Evolutionary conservation across 768 basidiomycete genomes (phyloP).

Genomic region (Termitomyces sp.): DNA sequence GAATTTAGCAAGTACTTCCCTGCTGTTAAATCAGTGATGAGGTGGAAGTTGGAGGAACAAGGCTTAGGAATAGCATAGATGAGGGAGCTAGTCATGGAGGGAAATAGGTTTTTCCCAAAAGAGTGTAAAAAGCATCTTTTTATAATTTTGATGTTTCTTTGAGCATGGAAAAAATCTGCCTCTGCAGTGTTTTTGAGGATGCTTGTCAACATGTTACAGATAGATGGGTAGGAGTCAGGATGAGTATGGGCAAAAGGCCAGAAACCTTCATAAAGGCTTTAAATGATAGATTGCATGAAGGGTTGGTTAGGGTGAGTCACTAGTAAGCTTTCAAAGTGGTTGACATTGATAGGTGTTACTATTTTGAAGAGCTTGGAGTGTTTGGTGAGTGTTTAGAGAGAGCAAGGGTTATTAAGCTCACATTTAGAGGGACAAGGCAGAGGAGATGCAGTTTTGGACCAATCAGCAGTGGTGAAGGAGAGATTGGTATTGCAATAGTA

Average conservation of each 20-base stretch:
- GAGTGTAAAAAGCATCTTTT: constrained; percentile 23
- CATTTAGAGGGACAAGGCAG: no score
- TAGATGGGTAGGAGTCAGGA: neutral
- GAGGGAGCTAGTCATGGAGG: constrained; percentile 41
- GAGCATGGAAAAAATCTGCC: constrained; percentile 1
- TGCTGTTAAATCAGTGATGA: constrained; percentile 37
- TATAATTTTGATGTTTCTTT: constrained; percentile 22
- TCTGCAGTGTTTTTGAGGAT: neutral
- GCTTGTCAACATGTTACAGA: neutral
- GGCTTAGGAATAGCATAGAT: constrained; percentile 36
- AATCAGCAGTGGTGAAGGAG: no score
- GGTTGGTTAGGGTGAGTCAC: neutral
- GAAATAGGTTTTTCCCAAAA: constrained; percentile 32
- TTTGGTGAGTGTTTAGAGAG: neutral
- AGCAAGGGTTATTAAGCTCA: no score
- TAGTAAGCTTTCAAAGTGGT: neutral
- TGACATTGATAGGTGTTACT: neutral
- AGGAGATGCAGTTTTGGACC: no score
- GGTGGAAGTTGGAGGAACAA: constrained; percentile 25
- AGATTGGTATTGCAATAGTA: no score
- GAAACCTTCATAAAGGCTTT: neutral
- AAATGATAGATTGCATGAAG: neutral
- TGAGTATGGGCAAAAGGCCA: neutral
- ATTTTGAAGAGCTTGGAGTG: neutral
- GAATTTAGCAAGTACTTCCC: constrained; percentile 32